These are phyloP conservation scores for Candida sojae DNA, from an alignment of 1,139 yeast genomes.

Conservation along the genomic window DNA sequence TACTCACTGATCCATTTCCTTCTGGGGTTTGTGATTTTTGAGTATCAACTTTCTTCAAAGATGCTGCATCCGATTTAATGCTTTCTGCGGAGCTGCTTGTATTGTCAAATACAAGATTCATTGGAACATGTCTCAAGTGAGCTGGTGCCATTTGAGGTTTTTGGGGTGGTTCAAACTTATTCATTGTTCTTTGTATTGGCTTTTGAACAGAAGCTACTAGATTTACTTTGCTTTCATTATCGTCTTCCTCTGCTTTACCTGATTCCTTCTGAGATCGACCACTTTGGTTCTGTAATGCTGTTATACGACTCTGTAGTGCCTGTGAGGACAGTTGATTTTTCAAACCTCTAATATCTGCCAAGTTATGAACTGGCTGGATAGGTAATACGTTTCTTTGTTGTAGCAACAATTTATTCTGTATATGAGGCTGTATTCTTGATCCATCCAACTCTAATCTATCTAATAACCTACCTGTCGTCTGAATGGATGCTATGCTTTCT, in stretches of 20 bases:
- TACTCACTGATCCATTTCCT: background rate
- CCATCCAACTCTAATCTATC: constrained; percentile 28
- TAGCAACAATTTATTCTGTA: constrained; percentile 1
- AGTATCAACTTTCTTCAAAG: constrained; percentile 11
- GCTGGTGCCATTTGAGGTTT: constrained; percentile 8
- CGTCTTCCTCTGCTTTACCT: too few relatives aligned
- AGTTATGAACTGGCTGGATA: constrained; percentile 10
- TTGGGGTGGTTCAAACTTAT: background rate
- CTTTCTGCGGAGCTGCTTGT: constrained; percentile 31
- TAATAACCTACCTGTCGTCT: constrained; percentile 29
- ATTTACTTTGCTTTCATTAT: background rate
- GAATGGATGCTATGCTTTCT: constrained; percentile 26
- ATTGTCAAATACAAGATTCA: constrained; percentile 24
- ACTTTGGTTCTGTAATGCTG: constrained; percentile 6
- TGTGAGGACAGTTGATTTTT: constrained; percentile 1
- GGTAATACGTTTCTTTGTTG: constrained; percentile 3
- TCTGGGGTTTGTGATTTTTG: background rate
- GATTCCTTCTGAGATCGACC: background rate
- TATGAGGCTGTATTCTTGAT: constrained; percentile 11
- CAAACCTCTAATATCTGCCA: constrained; percentile 11
- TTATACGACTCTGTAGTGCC: constrained; percentile 6
- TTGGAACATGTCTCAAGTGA: constrained; percentile 26
- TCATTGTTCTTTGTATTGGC: constrained; percentile 1
- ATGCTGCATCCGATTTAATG: constrained; percentile 28
- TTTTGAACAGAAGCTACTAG: constrained; percentile 3